Evolutionary conservation across 768 basidiomycete species (phyloP).

Genomic region (Cyclocybe cylindracea): DNA sequence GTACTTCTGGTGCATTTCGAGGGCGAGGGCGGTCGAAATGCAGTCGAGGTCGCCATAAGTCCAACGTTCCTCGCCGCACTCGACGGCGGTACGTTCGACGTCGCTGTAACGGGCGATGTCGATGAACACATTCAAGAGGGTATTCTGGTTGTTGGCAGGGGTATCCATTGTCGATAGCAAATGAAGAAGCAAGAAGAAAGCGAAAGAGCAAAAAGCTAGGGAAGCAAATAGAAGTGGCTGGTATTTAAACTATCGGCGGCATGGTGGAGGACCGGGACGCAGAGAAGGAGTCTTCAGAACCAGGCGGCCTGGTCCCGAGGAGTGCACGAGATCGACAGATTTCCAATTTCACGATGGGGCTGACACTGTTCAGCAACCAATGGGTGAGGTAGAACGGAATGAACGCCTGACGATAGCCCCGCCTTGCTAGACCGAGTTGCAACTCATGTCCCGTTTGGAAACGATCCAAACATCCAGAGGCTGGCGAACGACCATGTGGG

Average conservation of each 20-base stretch:
- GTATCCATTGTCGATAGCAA: slow-evolving; percentile 16
- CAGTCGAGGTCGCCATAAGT: slow-evolving; percentile 33
- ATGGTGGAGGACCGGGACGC: background rate
- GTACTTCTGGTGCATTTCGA: slow-evolving; percentile 22
- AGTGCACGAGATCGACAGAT: slow-evolving; percentile 13
- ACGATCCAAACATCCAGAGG: background rate
- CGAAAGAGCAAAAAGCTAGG: slow-evolving; percentile 10
- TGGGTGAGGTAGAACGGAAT: background rate
- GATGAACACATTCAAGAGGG: slow-evolving; percentile 22
- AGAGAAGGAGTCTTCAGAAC: slow-evolving; percentile 2
- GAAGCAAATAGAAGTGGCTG: background rate
- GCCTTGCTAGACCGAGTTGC: background rate
- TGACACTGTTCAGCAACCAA: slow-evolving; percentile 5
- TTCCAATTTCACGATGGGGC: slow-evolving; percentile 3
- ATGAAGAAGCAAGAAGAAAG: slow-evolving; percentile 5
- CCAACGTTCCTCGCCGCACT: slow-evolving; percentile 31
- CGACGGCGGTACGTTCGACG: slow-evolving; percentile 22
- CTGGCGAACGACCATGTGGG: background rate
- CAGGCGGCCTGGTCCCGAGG: slow-evolving; percentile 7
- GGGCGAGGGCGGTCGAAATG: slow-evolving; percentile 31
- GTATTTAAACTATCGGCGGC: slow-evolving; percentile 14
- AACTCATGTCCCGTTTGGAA: background rate
- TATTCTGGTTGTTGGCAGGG: slow-evolving; percentile 11
- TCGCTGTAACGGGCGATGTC: slow-evolving; percentile 17
- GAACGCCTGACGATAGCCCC: background rate